Base-by-base conservation (phyloP, 83 land plant genomes). In the Isoetes engelmannii region DNA sequence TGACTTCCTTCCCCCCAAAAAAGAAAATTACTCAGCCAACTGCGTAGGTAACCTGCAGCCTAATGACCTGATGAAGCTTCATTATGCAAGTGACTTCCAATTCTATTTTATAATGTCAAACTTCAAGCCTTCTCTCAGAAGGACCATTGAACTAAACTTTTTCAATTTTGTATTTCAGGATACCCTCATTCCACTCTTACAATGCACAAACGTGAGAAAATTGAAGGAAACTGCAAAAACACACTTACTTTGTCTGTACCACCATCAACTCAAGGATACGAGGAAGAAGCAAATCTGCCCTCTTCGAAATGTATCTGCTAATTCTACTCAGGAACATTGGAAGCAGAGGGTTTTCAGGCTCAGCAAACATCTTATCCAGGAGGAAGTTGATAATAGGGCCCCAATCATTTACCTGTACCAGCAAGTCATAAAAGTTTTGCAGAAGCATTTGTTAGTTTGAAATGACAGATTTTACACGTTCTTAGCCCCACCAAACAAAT, bases 331-430 rank as follows among this genome's bases (percentile, higher is more conserved):
- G 57, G 65, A 88, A 88, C 54, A 79, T 72, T 15, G 85, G 87
- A 66, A 86, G 73, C 37, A 74, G 63, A 63, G 85, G 80, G 83
- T 88, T 88, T 80, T 89, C 81, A 58, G 92, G 82, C 49, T 88
- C 87, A 15, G 72, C 59, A 76, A 81, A 84, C 85, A 84, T 84
- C 81, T 86, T 88, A 58, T 80, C 76, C 28, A 88, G 77, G 59
- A 88, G 69, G 12, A 80, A 66, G 41, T 67, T 75, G 65, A 80
- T 67, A 64, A 88, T 58, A 47, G 64, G 44, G 42, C 69, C 71
- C 92, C 89, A 85, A 44, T 88, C 65, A 62, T 75, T 70, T 63
- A 85, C 89, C 87, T 85, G 72, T 59, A 19, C 18, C 19, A 59
- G 19, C 10, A 19, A 28, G 2, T 28, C 4, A 47, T 13, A 5